These are phyloP conservation scores for Pestalotiopsis fici DNA, from an alignment of 2,329 filamentous ascomycete genomes.

Conservation along the genomic window DNA sequence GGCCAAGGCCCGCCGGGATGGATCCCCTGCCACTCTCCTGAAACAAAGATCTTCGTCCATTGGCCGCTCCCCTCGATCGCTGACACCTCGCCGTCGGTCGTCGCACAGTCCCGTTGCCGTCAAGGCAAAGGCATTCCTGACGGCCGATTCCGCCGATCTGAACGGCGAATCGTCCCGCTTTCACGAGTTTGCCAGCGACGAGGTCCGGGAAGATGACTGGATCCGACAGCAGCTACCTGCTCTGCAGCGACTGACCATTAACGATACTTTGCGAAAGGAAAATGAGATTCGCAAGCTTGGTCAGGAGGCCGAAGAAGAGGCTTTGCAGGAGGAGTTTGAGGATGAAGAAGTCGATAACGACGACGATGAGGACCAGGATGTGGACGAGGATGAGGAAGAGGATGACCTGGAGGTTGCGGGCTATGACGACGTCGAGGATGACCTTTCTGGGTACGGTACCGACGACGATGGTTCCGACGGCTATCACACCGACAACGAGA, in stretches of 20 bases:
- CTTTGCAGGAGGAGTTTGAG: constrained; percentile 71
- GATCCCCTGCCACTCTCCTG: constrained; percentile 22
- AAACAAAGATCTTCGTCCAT: constrained; percentile 31
- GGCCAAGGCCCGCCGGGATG: constrained; percentile 15
- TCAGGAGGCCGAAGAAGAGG: constrained; percentile 91
- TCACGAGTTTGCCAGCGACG: constrained; percentile 88
- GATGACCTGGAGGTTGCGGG: constrained; percentile 39
- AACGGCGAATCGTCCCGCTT: constrained; percentile 65
- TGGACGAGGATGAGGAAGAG: constrained; percentile 50
- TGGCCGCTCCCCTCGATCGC: constrained; percentile 22
- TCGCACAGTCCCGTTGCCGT: constrained; percentile 38
- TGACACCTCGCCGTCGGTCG: constrained; percentile 36
- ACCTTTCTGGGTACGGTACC: constrained; percentile 65
- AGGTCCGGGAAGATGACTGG: constrained; percentile 87
- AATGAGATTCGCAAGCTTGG: constrained; percentile 83
- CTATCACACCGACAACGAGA: constrained; percentile 74
- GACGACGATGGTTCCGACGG: constrained; percentile 60
- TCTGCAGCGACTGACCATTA: constrained; percentile 76
- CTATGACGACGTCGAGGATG: constrained; percentile 51
- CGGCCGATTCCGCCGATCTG: constrained; percentile 50
- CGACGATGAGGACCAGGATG: constrained; percentile 46
- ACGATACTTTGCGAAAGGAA: constrained; percentile 88
- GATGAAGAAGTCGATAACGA: constrained; percentile 45
- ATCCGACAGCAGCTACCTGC: constrained; percentile 68
- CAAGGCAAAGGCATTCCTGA: constrained; percentile 48